These are phyloP conservation scores for Zygosaccharomyces sapae DNA, from an alignment of 1,139 yeast species.

Conservation along the genomic window DNA sequence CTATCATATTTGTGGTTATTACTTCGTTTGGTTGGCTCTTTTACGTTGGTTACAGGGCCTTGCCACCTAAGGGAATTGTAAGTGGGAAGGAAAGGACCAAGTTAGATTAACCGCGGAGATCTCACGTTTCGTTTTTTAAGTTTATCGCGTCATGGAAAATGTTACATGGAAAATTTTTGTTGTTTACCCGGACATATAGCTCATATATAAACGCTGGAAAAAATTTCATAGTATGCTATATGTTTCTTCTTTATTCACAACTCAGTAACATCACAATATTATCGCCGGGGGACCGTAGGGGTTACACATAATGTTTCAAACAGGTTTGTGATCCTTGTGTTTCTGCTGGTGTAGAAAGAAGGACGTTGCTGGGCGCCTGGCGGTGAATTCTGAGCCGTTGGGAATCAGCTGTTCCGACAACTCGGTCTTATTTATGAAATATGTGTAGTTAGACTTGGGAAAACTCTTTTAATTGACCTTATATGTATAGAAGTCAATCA, in stretches of 20 bases:
- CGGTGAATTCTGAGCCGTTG: conserved; percentile 40
- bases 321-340: conserved; percentile 7
- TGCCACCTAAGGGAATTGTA: conserved; percentile 20
- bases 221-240: background rate
- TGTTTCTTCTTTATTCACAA: conserved; percentile 7
- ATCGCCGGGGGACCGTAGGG: conserved; percentile 10
- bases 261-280: conserved; percentile 25
- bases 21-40: conserved; percentile 44
- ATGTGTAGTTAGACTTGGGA: no score
- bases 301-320: background rate
- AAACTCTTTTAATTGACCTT: no score
- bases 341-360: conserved; percentile 35
- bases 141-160: background rate
- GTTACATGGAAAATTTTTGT: background rate
- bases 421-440: conserved; percentile 1
- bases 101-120: conserved; percentile 4
- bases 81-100: background rate
- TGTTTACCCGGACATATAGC: conserved; percentile 5
- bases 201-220: background rate
- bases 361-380: conserved; percentile 46
- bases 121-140: background rate
- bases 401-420: conserved; percentile 45
- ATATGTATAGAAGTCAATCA: no score
- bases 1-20: conserved; percentile 48
- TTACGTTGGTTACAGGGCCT: conserved; percentile 28